Conservation (phyloP, 2,329 filamentous ascomycete genomes). For the Delphinella strobiligena region DNA sequence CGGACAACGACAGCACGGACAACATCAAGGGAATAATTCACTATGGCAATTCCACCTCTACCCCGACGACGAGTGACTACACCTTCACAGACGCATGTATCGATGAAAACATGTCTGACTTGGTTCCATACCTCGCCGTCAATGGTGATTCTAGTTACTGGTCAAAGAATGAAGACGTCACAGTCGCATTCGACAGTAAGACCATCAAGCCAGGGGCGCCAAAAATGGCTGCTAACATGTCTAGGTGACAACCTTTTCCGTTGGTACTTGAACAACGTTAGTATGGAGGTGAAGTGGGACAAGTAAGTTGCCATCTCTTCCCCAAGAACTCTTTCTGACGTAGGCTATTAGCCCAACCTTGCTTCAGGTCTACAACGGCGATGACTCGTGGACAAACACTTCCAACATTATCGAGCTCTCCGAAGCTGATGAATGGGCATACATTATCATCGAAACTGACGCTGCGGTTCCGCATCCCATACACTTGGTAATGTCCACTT, state of each 20-base stretch:
- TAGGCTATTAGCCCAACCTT: no score
- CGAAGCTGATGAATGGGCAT: slow-evolving; percentile 13
- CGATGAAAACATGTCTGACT: neutral
- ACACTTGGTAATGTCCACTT: slow-evolving; percentile 14
- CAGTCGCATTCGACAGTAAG: no score
- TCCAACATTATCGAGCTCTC: slow-evolving; percentile 13
- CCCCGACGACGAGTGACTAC: no score
- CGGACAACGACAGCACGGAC: slow-evolving; percentile 19
- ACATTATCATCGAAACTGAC: slow-evolving; percentile 15
- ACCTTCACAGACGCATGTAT: slow-evolving; percentile 8
- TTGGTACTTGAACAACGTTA: no score
- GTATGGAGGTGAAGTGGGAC: slow-evolving; percentile 35
- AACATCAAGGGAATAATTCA: slow-evolving; percentile 22
- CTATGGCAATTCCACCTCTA: no score
- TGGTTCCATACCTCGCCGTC: neutral
- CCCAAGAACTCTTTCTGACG: no score
- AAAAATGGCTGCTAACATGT: no score
- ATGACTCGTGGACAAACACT: no score
- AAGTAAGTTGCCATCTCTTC: no score
- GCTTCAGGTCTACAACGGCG: slow-evolving; percentile 19
- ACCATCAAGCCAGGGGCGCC: no score
- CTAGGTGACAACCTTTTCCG: no score
- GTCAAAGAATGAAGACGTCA: slow-evolving; percentile 22
- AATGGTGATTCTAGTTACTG: neutral
- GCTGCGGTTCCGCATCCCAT: slow-evolving; percentile 17